Evolutionary conservation across 129 eudicot species (phyloP).

Genomic region (Centaurea solstitialis): DNA sequence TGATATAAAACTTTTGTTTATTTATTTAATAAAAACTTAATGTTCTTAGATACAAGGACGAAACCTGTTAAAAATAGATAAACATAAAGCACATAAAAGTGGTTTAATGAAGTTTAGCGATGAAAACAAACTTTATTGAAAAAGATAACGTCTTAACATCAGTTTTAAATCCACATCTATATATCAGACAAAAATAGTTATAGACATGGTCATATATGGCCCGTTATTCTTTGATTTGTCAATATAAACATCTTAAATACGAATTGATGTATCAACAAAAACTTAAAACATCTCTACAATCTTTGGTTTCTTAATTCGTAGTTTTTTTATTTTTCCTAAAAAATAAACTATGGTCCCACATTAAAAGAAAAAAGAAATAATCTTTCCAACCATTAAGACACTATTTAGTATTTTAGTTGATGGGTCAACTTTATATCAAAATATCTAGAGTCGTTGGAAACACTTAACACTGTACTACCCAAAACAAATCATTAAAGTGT

Average conservation of each 20-base stretch:
- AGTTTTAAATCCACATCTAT: background rate
- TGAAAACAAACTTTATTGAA: background rate
- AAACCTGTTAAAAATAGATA: background rate
- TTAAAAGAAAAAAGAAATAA: background rate
- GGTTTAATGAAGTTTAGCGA: too few species aligned
- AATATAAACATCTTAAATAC: background rate
- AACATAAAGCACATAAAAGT: background rate
- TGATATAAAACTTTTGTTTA: background rate
- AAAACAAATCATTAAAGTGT: conserved; percentile 6
- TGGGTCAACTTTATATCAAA: conserved; percentile 18
- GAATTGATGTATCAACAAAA: background rate
- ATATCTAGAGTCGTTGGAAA: conserved; percentile 21
- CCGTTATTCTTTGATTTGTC: background rate
- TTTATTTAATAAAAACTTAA: background rate
- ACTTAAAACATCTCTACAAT: background rate
- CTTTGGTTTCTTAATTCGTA: background rate
- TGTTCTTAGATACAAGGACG: background rate
- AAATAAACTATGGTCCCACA: background rate
- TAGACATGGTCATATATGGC: background rate
- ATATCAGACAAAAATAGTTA: background rate
- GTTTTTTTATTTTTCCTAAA: background rate
- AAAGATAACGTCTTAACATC: background rate
- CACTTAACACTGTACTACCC: background rate
- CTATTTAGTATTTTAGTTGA: background rate
- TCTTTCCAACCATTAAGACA: background rate